A percentile compares a stretch with the other conserved stretches of the same genome.
phyloP scores from a whole-genome alignment of 495 filamentous ascomycete genomes.

The Annulohypoxylon nitens region DNA sequence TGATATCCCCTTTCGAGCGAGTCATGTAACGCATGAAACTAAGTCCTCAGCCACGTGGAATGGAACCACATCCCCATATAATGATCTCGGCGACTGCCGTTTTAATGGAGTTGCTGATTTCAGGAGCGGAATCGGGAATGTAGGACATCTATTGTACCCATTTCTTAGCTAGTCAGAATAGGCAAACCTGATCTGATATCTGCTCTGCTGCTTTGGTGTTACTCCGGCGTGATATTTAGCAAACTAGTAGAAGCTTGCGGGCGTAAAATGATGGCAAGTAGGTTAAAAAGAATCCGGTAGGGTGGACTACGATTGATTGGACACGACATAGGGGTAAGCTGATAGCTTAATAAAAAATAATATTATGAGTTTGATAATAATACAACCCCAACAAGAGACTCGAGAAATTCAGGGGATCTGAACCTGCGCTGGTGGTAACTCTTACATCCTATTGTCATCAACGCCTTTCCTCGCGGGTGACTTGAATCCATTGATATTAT shows the following conservation, averaged over 20 bases:
- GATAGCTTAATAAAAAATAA: background rate
- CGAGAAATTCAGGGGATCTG: conserved; percentile 8
- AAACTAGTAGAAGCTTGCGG: background rate
- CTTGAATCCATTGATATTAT: background rate
- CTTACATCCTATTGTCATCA: background rate
- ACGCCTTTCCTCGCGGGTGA: background rate
- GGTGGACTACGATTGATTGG: background rate
- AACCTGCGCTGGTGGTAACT: conserved; percentile 8
- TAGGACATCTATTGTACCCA: too few species aligned
- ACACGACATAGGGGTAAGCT: background rate
- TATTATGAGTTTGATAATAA: background rate
- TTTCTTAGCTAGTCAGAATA: background rate
- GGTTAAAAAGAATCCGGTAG: background rate
- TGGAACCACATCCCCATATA: background rate
- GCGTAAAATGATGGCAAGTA: background rate
- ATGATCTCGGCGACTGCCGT: conserved; percentile 1
- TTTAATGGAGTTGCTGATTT: too few species aligned
- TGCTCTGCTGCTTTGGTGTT: background rate
- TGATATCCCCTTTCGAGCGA: background rate
- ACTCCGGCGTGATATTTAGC: background rate
- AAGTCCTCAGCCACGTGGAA: background rate
- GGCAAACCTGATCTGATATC: background rate
- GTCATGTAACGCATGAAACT: background rate
- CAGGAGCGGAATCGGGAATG: background rate
- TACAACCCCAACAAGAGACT: background rate